phyloP scores from a whole-genome alignment of 352 stramenopile species.

The Globisporangium sylvaticum region DNA sequence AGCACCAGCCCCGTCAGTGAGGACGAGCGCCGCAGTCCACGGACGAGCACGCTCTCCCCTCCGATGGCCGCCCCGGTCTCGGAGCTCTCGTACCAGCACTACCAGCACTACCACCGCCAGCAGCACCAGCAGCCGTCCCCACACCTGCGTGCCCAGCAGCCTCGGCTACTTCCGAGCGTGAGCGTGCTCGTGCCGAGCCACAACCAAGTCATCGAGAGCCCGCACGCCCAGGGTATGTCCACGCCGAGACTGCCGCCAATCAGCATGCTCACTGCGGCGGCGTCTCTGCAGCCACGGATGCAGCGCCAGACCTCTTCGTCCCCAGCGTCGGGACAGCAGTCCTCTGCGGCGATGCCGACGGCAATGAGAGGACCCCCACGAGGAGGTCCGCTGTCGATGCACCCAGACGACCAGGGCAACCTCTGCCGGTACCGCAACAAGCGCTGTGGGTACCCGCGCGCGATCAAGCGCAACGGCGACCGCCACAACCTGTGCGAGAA shows the following conservation, averaged over 20 bases:
- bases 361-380: not conserved
- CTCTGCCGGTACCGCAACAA: constrained; percentile 66
- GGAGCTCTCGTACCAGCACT: not conserved
- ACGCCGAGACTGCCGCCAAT: constrained; percentile 40
- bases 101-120: constrained; percentile 9
- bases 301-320: constrained; percentile 7
- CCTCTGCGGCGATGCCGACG: not conserved
- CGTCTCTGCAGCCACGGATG: constrained; percentile 28
- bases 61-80: not conserved
- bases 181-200: constrained; percentile 2
- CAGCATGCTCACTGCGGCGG: constrained; percentile 40
- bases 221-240: not conserved
- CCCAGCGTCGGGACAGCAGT: not conserved
- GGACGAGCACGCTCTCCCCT: not conserved
- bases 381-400: not conserved
- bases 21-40: constrained; percentile 1
- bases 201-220: constrained; percentile 4
- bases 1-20: not conserved
- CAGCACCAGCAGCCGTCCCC: constrained; percentile 4
- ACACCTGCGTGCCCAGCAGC: not conserved
- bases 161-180: not conserved
- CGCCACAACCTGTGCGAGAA: constrained; percentile 63
- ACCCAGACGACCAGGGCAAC: constrained; percentile 21
- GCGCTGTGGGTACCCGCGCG: constrained; percentile 50
- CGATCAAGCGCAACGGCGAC: constrained; percentile 64